These are phyloP conservation scores for Rhytidhysteron rufulum DNA, from an alignment of 2,329 filamentous ascomycete species.

Conservation along the genomic window DNA sequence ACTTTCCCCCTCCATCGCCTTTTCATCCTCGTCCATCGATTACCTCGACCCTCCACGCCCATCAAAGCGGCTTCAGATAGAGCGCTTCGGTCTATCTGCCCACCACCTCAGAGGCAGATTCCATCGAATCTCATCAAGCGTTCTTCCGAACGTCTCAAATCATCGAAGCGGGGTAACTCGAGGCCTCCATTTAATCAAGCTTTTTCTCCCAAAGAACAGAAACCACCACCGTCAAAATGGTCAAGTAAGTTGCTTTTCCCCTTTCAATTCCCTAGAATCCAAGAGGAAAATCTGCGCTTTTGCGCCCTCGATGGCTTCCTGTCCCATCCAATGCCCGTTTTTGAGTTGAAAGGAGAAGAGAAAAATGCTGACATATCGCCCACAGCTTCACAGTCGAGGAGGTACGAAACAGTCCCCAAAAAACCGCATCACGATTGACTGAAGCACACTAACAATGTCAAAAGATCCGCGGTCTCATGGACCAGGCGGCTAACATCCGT, in stretches of 20 bases:
- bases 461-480: conserved; percentile 72
- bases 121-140: conserved; percentile 15
- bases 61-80: background rate
- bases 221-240: conserved; percentile 88
- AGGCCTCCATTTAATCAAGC: conserved; percentile 26
- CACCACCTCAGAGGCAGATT: conserved; percentile 33
- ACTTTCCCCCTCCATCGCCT: no score
- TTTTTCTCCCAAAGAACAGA: conserved; percentile 30
- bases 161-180: conserved; percentile 35
- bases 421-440: conserved; percentile 1
- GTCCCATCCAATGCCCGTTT: background rate
- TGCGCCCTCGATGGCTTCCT: background rate
- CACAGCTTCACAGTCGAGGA: conserved; percentile 96
- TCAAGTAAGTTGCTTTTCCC: conserved; percentile 74
- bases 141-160: conserved; percentile 16
- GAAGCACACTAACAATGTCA: conserved; percentile 22
- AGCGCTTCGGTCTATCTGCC: conserved; percentile 16
- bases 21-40: background rate
- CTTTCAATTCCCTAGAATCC: background rate
- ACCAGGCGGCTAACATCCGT: conserved; percentile 71
- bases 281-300: background rate
- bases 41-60: background rate
- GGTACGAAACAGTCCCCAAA: conserved; percentile 47
- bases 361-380: conserved; percentile 47
- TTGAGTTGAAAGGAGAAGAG: background rate